Evolutionary conservation across 2,329 filamentous ascomycete species (phyloP).

Genomic region (Dactylella cylindrospora): DNA sequence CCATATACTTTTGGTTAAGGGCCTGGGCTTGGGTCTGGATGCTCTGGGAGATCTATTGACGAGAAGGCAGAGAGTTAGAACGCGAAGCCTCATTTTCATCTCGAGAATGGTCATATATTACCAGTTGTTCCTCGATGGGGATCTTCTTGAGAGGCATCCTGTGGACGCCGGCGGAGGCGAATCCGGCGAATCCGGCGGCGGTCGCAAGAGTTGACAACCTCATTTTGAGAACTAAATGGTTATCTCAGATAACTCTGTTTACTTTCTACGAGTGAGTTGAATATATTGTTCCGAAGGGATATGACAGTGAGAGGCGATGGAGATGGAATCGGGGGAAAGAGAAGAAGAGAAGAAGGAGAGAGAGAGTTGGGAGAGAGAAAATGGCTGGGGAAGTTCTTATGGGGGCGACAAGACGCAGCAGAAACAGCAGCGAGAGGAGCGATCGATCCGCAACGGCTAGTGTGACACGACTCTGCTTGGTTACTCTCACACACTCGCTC

Average conservation of each 20-base stretch:
- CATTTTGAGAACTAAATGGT: constrained; percentile 23
- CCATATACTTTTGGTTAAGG: constrained; percentile 96
- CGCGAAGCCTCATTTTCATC: background rate
- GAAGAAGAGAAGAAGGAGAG: constrained; percentile 9
- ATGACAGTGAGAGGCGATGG: background rate
- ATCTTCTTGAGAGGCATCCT: constrained; percentile 98
- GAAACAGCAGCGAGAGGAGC: constrained; percentile 9
- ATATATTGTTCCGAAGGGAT: constrained; percentile 6
- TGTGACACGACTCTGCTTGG: too few relatives aligned
- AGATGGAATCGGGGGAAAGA: background rate
- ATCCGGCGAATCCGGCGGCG: constrained; percentile 56
- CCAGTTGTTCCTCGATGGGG: constrained; percentile 85
- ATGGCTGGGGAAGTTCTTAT: constrained; percentile 34
- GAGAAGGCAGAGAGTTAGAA: constrained; percentile 9
- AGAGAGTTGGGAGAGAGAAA: constrained; percentile 5
- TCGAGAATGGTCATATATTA: constrained; percentile 55
- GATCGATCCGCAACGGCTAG: too few relatives aligned
- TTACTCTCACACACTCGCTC: too few relatives aligned
- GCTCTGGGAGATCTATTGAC: constrained; percentile 47
- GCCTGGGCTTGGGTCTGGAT: constrained; percentile 78
- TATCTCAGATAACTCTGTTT: constrained; percentile 38
- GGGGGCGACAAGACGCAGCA: constrained; percentile 20
- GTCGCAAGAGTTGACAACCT: constrained; percentile 38
- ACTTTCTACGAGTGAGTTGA: background rate
- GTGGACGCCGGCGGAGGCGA: constrained; percentile 82